A percentile compares a stretch with the other conserved stretches of the same genome.
Conservation (phyloP, 2,329 filamentous ascomycete species). For the Fusarium piperis region DNA sequence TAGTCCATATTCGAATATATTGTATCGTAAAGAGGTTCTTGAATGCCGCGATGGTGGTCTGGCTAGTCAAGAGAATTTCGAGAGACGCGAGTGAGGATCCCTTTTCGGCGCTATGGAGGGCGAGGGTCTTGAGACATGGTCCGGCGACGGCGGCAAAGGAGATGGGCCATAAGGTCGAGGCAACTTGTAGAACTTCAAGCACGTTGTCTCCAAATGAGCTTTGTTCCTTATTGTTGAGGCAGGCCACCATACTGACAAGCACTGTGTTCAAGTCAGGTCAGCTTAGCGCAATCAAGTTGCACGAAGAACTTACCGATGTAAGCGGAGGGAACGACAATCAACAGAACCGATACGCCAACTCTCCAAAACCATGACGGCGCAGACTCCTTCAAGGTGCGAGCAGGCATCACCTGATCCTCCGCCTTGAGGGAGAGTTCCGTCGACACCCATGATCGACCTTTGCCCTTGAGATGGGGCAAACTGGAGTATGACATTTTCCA, state of each 20-base stretch:
- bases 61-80: neutral
- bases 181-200: neutral
- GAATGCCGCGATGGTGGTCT: neutral
- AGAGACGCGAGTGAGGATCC: neutral
- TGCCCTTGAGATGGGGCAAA: too few species aligned
- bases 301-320: neutral
- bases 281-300: neutral
- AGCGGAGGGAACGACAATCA: neutral
- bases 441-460: too few species aligned
- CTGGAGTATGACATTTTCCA: too few species aligned
- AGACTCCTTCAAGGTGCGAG: neutral
- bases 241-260: neutral
- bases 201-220: neutral
- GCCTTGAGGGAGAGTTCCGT: too few species aligned
- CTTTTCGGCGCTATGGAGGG: neutral
- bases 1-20: neutral
- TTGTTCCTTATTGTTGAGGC: neutral
- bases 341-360: neutral
- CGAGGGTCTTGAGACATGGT: neutral
- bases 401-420: too few species aligned
- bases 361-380: neutral
- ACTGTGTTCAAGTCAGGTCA: neutral
- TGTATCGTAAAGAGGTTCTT: neutral
- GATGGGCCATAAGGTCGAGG: constrained; percentile 18
- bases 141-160: constrained; percentile 1